Base-by-base conservation (phyloP, 805 yeast species). In the Candida pseudoglaebosa region DNA sequence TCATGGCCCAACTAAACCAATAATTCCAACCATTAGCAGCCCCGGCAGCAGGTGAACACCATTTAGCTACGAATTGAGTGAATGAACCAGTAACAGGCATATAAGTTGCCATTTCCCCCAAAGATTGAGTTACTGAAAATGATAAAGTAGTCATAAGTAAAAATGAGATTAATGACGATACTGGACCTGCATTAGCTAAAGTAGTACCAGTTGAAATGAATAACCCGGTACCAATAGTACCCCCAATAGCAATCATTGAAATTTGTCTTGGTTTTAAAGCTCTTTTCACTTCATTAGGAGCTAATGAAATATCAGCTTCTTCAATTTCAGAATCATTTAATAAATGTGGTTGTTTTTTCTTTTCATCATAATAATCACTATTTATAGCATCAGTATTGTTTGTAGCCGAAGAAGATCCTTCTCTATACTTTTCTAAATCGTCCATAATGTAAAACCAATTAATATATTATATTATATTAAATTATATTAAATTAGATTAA, bases 161-260 rank as follows among this genome's bases (percentile, higher is more conserved):
- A 49, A 78, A 84, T 2, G 86, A 73, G 34, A 84, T 77, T 19
- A 84, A 59, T 4, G 85, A 65, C 37, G 77, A 76, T 7, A 78
- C 89, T 8, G 93, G 91, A 19, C 93, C 93, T 56, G 87, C 84
- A 22, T 71, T 65, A 14, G 71, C 48, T 37, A 84, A 61, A 2
- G 85, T 74, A 13, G 71, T 59, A 43, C 86, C 85, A 2, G 88
- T 75, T 53, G 88, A 87, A 22, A 87, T 83, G 44, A 87, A 78
- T 37, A 87, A 67, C 53, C 93, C 95, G 6, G 91, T 82, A 50
- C 95, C 95, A 48, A 86, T 84, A 43, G 84, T 75, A 31, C 91
- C 90, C 48, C 91, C 93, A 44, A 85, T 69, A 36, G 93, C 89
- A 62, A 85, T 85, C 87, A 84, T 80, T 43, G 82, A 80, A 48